Percentiles rank a stretch among this genome's conserved stretches.
Evolutionary conservation across 768 basidiomycete species (phyloP).

Genomic region (Phylloporus rhodoxanthus): DNA sequence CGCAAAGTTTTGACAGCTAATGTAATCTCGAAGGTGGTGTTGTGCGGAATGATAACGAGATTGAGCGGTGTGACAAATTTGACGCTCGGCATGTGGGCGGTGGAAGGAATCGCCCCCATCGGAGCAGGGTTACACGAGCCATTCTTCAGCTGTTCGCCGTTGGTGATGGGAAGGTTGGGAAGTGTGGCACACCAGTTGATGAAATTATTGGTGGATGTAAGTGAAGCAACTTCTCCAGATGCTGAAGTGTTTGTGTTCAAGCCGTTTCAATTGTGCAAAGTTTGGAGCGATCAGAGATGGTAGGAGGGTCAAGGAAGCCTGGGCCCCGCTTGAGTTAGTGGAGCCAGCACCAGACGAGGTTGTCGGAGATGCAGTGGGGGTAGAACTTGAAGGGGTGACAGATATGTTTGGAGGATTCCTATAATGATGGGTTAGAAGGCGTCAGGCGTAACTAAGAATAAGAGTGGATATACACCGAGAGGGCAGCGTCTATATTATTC

Average conservation of each 20-base stretch:
- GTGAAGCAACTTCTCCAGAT: slow-evolving; percentile 48
- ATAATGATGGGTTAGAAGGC: slow-evolving; percentile 4
- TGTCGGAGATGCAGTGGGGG: neutral
- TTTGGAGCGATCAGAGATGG: slow-evolving; percentile 48
- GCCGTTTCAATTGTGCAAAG: slow-evolving; percentile 54
- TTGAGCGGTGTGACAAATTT: slow-evolving; percentile 51
- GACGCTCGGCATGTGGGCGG: slow-evolving; percentile 45
- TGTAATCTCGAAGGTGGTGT: slow-evolving; percentile 47
- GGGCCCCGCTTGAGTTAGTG: slow-evolving; percentile 17
- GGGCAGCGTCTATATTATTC: slow-evolving; percentile 40
- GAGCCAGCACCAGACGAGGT: slow-evolving; percentile 4
- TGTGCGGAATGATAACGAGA: slow-evolving; percentile 35
- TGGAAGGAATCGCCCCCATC: slow-evolving; percentile 53
- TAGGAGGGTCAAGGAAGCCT: slow-evolving; percentile 35
- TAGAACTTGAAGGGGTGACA: neutral
- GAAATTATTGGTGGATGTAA: slow-evolving; percentile 68
- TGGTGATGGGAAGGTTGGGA: slow-evolving; percentile 48
- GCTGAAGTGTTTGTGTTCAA: slow-evolving; percentile 23
- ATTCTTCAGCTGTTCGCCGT: slow-evolving; percentile 46
- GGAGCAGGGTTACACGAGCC: slow-evolving; percentile 59
- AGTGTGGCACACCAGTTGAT: slow-evolving; percentile 59
- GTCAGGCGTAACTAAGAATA: neutral
- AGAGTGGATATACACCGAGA: slow-evolving; percentile 33
- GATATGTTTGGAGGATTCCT: slow-evolving; percentile 10
- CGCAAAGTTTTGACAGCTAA: slow-evolving; percentile 41